Evolutionary conservation across 2,329 filamentous ascomycete genomes (phyloP).

Genomic region (Blastomyces parvus): DNA sequence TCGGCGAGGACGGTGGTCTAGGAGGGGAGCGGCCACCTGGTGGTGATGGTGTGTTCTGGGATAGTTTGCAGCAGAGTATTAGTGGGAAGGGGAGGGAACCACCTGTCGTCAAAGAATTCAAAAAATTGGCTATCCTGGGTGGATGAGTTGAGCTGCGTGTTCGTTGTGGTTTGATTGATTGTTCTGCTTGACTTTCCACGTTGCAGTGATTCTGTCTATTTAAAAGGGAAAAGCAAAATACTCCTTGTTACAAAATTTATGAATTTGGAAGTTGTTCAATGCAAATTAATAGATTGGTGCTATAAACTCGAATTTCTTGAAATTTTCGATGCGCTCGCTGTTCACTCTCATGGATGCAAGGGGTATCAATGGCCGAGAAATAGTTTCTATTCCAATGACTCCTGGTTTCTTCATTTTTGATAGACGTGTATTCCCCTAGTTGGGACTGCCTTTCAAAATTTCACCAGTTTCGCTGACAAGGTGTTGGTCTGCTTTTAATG

Average conservation of each 20-base stretch:
- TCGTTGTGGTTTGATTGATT: background rate
- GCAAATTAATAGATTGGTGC: background rate
- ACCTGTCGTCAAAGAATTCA: conserved; percentile 45
- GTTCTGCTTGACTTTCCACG: background rate
- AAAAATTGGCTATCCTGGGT: conserved; percentile 30
- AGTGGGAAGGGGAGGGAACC: conserved; percentile 35
- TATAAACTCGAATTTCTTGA: background rate
- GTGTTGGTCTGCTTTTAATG: conserved; percentile 66
- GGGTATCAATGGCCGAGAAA: conserved; percentile 2
- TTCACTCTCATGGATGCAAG: conserved; percentile 1
- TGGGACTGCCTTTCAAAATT: conserved; percentile 23
- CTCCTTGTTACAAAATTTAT: background rate
- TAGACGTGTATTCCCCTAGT: conserved; percentile 1
- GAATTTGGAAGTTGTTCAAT: background rate
- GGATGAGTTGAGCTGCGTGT: conserved; percentile 9
- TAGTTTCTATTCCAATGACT: conserved; percentile 4
- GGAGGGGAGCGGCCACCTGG: conserved; percentile 14
- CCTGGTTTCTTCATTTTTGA: background rate
- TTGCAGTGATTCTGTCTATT: background rate
- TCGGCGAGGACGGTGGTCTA: conserved; percentile 12
- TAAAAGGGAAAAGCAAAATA: background rate
- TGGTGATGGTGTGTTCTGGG: conserved; percentile 32
- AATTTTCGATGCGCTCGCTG: background rate
- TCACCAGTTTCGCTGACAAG: conserved; percentile 60
- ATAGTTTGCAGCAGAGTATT: conserved; percentile 31